Evolutionary conservation across 2,329 filamentous ascomycete genomes (phyloP), one percentile per base, ranked within the genome.

Genomic region (Teratosphaeria gauchensis): DNA sequence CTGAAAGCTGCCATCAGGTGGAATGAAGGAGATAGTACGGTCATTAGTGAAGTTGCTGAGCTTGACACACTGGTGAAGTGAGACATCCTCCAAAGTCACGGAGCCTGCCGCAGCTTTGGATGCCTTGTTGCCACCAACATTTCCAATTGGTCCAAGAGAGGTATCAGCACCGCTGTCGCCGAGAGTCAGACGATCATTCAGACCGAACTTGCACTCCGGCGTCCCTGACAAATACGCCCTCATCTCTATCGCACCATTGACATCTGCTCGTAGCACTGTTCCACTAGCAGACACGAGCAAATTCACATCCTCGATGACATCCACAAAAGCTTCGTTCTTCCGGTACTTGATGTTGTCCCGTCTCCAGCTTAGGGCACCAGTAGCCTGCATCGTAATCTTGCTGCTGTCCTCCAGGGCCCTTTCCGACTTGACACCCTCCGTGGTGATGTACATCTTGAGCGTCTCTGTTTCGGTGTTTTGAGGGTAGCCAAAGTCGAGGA

Each of bases 391-490:
- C 30, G 94, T 99, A 75, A 99, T 99, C 74, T 92, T 94, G 66
- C 91, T 92, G 55, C 92, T 96, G 74, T 99, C 92, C 72, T 96
- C 90, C 72, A 72, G 75, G 76, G 86, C 87, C 65, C 85, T 80
- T 73, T 91, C 91, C 33, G 91, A 95, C 76, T 96, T 96, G 76
- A 99, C 92, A 59, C 94, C 94, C 78, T 99, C 94, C 38, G 94
- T 99, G 51, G 95, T 99, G 71, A 99, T 99, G 80, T 99, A 99
- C 92, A 97, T 97, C 77, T 99, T 99, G 68, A 99, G 80, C 16
- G 94, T 97, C 74, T 99, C 94, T 57, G 92, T 96, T 77, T 99
- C 94, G 63, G 94, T 99, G 74, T 97, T 97, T 74, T 99, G 94
- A 35, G 94, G 94, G 73, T 99, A 99, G 63, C 94, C 94, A 76